These are phyloP conservation scores for Millerozyma miso DNA, from an alignment of 805 yeast species.

Conservation along the genomic window DNA sequence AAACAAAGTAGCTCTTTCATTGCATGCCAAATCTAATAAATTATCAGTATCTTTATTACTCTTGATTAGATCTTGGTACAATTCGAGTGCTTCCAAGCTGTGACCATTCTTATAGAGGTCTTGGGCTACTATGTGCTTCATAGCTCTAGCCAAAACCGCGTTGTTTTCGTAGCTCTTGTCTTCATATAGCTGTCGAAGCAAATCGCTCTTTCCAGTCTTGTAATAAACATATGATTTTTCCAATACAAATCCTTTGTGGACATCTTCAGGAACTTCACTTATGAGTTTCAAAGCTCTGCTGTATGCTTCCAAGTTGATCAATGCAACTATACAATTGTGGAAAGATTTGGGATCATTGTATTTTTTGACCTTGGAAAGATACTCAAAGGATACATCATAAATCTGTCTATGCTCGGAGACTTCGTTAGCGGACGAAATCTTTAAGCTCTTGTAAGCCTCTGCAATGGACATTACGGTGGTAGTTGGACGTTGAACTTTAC, in stretches of 20 bases:
- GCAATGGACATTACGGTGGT: slow-evolving; percentile 35
- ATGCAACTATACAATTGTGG: slow-evolving; percentile 48
- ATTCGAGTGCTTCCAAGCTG: slow-evolving; percentile 34
- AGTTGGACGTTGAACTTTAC: background rate
- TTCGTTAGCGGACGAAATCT: slow-evolving; percentile 22
- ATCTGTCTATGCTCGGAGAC: slow-evolving; percentile 32
- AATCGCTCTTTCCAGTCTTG: slow-evolving; percentile 44
- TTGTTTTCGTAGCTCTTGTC: slow-evolving; percentile 14
- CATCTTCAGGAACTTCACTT: slow-evolving; percentile 33
- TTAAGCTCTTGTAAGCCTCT: slow-evolving; percentile 38
- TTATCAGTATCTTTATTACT: slow-evolving; percentile 36
- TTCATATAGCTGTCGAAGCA: slow-evolving; percentile 17
- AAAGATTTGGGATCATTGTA: slow-evolving; percentile 34
- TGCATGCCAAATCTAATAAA: slow-evolving; percentile 50
- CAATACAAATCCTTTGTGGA: slow-evolving; percentile 34
- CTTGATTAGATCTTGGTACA: slow-evolving; percentile 42
- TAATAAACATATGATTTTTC: slow-evolving; percentile 60
- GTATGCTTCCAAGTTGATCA: slow-evolving; percentile 58
- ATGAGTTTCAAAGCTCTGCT: slow-evolving; percentile 44
- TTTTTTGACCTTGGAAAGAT: slow-evolving; percentile 33
- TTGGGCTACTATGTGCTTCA: slow-evolving; percentile 52
- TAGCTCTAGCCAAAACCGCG: slow-evolving; percentile 24
- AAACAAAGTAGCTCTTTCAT: slow-evolving; percentile 65
- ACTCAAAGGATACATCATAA: slow-evolving; percentile 37
- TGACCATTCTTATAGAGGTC: slow-evolving; percentile 48